Percentiles rank a stretch among this genome's conserved stretches.
phyloP scores from a whole-genome alignment of 2,329 filamentous ascomycete genomes.

The Stagonosporopsis vannaccii region DNA sequence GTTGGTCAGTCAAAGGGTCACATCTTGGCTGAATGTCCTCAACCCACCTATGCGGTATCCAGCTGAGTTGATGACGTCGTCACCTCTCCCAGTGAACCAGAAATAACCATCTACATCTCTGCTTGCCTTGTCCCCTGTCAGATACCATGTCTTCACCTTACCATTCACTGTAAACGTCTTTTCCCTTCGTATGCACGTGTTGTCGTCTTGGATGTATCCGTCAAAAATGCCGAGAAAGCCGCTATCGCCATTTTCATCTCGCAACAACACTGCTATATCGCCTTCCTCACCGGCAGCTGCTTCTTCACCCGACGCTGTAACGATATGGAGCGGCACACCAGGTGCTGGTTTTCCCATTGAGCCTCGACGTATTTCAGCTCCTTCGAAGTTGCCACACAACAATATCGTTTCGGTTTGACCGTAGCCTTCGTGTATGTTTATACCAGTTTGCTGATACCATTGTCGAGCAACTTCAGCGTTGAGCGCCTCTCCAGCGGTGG shows the following conservation, averaged over 20 bases:
- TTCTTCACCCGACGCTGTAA: slow-evolving; percentile 2
- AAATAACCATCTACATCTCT: slow-evolving; percentile 13
- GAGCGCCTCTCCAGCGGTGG: slow-evolving; percentile 15
- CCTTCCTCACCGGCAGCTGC: slow-evolving; percentile 11
- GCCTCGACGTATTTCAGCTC: slow-evolving; percentile 1
- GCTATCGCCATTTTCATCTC: neutral
- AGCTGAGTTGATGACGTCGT: slow-evolving; percentile 18
- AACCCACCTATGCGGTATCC: slow-evolving; percentile 15
- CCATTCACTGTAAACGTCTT: slow-evolving; percentile 5
- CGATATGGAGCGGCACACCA: slow-evolving; percentile 12
- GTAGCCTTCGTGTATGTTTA: slow-evolving; percentile 12
- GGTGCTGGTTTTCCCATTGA: slow-evolving; percentile 18
- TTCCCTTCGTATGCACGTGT: slow-evolving; percentile 2
- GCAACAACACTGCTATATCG: slow-evolving; percentile 12
- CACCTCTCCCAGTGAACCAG: slow-evolving; percentile 15
- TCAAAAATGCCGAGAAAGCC: slow-evolving; percentile 10
- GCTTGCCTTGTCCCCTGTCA: slow-evolving; percentile 9
- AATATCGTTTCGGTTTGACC: slow-evolving; percentile 19
- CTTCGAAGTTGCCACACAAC: slow-evolving; percentile 14
- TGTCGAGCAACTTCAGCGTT: slow-evolving; percentile 12
- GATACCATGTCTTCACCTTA: slow-evolving; percentile 9
- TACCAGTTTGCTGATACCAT: slow-evolving; percentile 6
- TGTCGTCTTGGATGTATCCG: slow-evolving; percentile 5
- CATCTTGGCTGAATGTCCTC: neutral
- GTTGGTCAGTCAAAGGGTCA: neutral